These are phyloP conservation scores for Penicillium bialowiezense DNA, from an alignment of 495 filamentous ascomycete genomes.

Conservation along the genomic window DNA sequence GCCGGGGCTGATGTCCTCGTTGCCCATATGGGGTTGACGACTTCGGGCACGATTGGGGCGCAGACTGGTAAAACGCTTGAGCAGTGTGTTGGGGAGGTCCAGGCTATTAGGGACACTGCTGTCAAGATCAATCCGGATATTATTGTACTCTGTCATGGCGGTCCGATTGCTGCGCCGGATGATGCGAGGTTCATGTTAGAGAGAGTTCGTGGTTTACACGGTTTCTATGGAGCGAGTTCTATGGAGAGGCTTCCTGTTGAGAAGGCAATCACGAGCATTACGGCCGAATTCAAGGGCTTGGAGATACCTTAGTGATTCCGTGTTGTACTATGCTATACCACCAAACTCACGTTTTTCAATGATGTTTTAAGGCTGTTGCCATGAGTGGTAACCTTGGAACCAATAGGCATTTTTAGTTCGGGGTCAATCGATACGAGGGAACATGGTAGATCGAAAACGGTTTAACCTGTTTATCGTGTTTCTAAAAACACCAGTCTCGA, in stretches of 20 bases:
- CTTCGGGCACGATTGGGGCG: conserved; percentile 61
- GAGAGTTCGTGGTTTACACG: conserved; percentile 59
- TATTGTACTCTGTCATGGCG: conserved; percentile 68
- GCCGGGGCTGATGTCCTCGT: conserved; percentile 68
- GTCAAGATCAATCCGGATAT: conserved; percentile 51
- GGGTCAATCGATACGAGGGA: too few relatives aligned
- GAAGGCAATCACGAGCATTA: conserved; percentile 59
- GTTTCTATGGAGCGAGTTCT: conserved; percentile 68
- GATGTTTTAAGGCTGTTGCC: too few relatives aligned
- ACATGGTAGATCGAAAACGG: too few relatives aligned
- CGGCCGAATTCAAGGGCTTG: conserved; percentile 52
- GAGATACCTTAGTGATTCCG: background rate
- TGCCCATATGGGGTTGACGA: conserved; percentile 67
- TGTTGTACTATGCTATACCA: background rate
- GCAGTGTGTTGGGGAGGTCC: conserved; percentile 55
- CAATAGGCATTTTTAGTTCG: too few relatives aligned
- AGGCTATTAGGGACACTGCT: conserved; percentile 62
- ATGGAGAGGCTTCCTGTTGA: conserved; percentile 73
- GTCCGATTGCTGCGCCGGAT: conserved; percentile 58
- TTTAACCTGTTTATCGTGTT: too few relatives aligned
- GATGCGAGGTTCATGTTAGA: conserved; percentile 63
- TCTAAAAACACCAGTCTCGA: too few relatives aligned
- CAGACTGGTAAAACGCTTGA: conserved; percentile 58
- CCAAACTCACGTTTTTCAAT: too few relatives aligned
- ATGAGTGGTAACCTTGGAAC: too few relatives aligned